A percentile compares a stretch with the other conserved stretches of the same genome.
phyloP scores from a whole-genome alignment of 805 yeast species.

The Candida berthetii region DNA sequence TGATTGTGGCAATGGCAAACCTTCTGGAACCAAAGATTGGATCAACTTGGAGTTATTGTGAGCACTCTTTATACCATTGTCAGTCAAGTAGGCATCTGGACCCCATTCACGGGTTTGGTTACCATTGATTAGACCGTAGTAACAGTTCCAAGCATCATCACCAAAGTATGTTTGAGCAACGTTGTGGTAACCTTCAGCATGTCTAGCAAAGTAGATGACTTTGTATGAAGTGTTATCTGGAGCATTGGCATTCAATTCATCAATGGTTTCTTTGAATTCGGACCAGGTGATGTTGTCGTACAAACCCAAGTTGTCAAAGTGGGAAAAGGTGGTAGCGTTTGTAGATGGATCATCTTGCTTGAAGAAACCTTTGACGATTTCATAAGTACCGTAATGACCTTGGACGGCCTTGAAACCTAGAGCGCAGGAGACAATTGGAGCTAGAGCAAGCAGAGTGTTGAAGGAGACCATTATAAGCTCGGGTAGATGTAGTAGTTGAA shows the following conservation, averaged over 20 bases:
- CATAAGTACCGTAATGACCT: neutral
- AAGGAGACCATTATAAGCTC: too few relatives aligned
- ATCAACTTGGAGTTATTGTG: constrained; percentile 33
- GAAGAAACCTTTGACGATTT: constrained; percentile 32
- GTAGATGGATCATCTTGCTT: constrained; percentile 35
- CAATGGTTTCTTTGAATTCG: constrained; percentile 22
- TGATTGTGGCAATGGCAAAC: constrained; percentile 37
- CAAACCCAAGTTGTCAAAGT: constrained; percentile 35
- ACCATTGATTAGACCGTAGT: neutral
- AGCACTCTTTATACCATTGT: constrained; percentile 46
- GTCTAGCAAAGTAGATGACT: constrained; percentile 47
- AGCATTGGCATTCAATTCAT: constrained; percentile 26
- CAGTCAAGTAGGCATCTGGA: constrained; percentile 41
- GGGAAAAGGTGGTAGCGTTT: constrained; percentile 33
- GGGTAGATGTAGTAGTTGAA: too few relatives aligned
- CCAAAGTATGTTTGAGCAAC: constrained; percentile 15
- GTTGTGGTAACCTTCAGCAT: constrained; percentile 58
- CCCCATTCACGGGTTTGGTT: neutral
- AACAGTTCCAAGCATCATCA: neutral
- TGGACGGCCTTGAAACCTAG: neutral
- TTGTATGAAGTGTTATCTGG: constrained; percentile 31
- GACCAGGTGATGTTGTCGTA: constrained; percentile 26
- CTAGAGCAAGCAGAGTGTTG: too few relatives aligned
- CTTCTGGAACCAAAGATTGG: constrained; percentile 26
- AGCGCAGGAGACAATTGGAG: too few relatives aligned